phyloP scores from a whole-genome alignment of 768 basidiomycete species.

The Lentinula sp. region DNA sequence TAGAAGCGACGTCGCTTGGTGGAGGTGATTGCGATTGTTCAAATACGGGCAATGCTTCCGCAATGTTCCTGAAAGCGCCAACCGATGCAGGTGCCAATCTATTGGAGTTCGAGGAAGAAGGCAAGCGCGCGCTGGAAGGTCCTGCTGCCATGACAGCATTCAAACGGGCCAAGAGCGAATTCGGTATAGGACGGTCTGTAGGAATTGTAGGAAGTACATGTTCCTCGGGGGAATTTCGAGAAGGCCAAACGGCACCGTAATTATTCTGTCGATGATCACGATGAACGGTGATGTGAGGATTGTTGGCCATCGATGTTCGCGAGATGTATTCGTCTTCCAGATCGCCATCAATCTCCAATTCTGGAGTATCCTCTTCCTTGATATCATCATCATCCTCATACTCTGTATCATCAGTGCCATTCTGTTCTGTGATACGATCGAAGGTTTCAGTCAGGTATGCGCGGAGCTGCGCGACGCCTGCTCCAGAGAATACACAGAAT shows the following conservation, averaged over 20 bases:
- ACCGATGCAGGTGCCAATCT: neutral
- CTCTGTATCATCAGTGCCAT: slow-evolving; percentile 63
- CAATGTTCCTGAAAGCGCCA: slow-evolving; percentile 12
- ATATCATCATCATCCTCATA: slow-evolving; percentile 60
- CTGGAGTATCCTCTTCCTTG: slow-evolving; percentile 43
- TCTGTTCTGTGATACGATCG: slow-evolving; percentile 69
- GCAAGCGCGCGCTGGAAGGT: neutral
- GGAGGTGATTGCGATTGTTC: slow-evolving; percentile 57
- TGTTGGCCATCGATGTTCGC: slow-evolving; percentile 21
- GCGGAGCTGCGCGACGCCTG: slow-evolving; percentile 80
- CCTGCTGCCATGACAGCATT: slow-evolving; percentile 2
- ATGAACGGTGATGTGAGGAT: slow-evolving; percentile 3
- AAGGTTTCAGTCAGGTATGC: slow-evolving; percentile 72
- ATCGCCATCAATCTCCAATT: slow-evolving; percentile 27
- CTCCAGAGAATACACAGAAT: slow-evolving; percentile 96
- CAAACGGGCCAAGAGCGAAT: neutral
- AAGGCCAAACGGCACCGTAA: neutral
- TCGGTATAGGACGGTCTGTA: slow-evolving; percentile 2
- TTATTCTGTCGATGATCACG: neutral
- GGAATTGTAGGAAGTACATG: neutral
- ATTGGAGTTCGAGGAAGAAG: neutral
- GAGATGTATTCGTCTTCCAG: slow-evolving; percentile 22
- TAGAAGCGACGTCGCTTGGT: slow-evolving; percentile 55
- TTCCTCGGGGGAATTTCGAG: neutral
- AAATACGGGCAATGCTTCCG: slow-evolving; percentile 53